Percentiles rank a stretch among this genome's conserved stretches.
These are phyloP conservation scores for Penicillium corylophilum DNA, from an alignment of 2,329 filamentous ascomycete species.

Conservation along the genomic window DNA sequence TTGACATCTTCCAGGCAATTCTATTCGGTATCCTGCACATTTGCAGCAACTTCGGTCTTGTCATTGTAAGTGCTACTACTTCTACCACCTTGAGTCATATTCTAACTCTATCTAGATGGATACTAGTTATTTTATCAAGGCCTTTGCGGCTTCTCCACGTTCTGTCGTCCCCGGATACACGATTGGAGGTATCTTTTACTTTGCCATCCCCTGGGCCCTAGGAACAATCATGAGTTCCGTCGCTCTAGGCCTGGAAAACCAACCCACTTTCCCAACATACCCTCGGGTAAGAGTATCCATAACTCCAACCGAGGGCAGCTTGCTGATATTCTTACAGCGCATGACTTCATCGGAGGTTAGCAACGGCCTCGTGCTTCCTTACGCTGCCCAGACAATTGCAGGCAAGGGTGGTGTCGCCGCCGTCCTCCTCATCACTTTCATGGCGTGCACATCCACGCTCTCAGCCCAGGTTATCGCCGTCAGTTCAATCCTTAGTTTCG, in stretches of 20 bases:
- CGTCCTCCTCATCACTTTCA: slow-evolving; percentile 41
- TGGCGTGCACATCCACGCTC: slow-evolving; percentile 49
- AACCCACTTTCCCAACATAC: slow-evolving; percentile 54
- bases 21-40: slow-evolving; percentile 53
- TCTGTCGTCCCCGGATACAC: slow-evolving; percentile 54
- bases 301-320: not conserved
- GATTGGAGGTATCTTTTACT: slow-evolving; percentile 55
- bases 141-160: slow-evolving; percentile 49
- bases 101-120: slow-evolving; percentile 42
- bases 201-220: slow-evolving; percentile 55
- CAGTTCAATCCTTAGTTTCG: slow-evolving; percentile 55
- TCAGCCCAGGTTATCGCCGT: slow-evolving; percentile 56
- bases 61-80: slow-evolving; percentile 40
- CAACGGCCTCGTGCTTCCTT: slow-evolving; percentile 39
- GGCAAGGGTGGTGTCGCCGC: slow-evolving; percentile 41
- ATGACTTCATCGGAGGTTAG: slow-evolving; percentile 41
- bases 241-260: slow-evolving; percentile 50
- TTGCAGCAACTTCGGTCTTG: slow-evolving; percentile 53
- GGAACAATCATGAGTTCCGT: slow-evolving; percentile 53
- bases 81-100: not conserved
- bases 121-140: slow-evolving; percentile 55
- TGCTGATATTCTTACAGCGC: slow-evolving; percentile 18
- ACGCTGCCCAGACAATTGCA: slow-evolving; percentile 40
- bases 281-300: slow-evolving; percentile 37
- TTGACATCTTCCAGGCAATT: slow-evolving; percentile 40